Evolutionary conservation across 441 rosid genomes (phyloP), one percentile per base, ranked within the genome.

Genomic region (Gossypium davidsonii): DNA sequence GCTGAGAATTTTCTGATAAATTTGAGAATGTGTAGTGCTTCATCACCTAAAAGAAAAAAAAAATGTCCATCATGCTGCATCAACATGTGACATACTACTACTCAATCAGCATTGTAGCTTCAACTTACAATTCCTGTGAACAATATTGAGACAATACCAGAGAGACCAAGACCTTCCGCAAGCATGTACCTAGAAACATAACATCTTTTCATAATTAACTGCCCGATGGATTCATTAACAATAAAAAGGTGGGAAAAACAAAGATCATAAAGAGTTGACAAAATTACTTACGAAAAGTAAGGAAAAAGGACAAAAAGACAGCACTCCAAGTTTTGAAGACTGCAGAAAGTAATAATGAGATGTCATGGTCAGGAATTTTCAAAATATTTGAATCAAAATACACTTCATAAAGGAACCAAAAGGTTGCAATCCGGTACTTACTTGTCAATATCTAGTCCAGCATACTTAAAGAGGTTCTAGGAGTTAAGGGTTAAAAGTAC

Each of bases 271-370:
- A 70, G 23, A 26, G 73, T 12, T 2, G 18, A 25, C 31, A 71
- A 71, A 67, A 68, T 71, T 78, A 74, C 96, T 89, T 86, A 95
- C 99, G 97, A 95, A 85, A 95, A 95, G 86, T 95, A 95, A 59
- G 99, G 99, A 73, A 95, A 95, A 73, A 95, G 95, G 67, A 95
- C 99, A 49, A 95, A 86, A 75, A 95, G 99, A 83, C 99, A 95
- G 90, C 97, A 89, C 84, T 95, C 99, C 86, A 95, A 77, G 83
- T 95, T 95, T 82, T 95, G 99, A 83, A 93, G 96, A 79, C 99
- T 95, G 93, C 75, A 80, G 56, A 73, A 42, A 71, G 52, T 44
- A 76, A 76, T 18, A 4, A 52, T 34, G 55, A 71, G n/a, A 71
- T 15, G 65, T 73, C 17, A 48, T 37, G 68, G 49, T 78, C 75